Evolutionary conservation across 2,329 filamentous ascomycete genomes (phyloP), one percentile per base, ranked within the genome.

Genomic region (Pestalotiopsis sp.): DNA sequence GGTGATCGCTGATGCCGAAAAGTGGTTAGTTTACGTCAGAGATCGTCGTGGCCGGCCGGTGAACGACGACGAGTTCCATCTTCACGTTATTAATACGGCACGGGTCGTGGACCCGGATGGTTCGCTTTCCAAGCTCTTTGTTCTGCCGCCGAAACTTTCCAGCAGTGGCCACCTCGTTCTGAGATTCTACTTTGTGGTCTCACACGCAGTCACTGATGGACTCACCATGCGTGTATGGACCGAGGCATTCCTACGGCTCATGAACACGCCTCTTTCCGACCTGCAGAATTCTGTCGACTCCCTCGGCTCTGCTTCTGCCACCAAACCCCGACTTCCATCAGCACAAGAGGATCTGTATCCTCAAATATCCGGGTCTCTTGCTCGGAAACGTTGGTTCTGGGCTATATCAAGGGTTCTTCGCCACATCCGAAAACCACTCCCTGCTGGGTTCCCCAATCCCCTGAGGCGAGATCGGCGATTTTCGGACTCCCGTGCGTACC

Each of bases 331-430:
- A 31, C 73, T 75, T n/a, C 73, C 74, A 0, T 68, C 69, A 4
- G 68, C 74, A 0, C 74, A 75, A 64, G 74, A 75, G 61, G 74
- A 75, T 45, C 45, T 75, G 5, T 75, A 75, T 27, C 67, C 66
- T 5, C 72, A 70, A 0, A 69, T 75, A 13, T 60, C 69, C 7
- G 61, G 70, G 0, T 72, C 73, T 14, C 68, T 49, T 57, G 74
- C 73, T 14, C 71, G 69, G 17, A 67, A 61, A 11, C 69, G 74
- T 11, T 75, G 74, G 74, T 75, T 72, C 66, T 75, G 73, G 74
- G 70, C 70, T 5, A 70, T 75, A 14, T 74, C 74, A 1, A 66
- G 73, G n/a, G 64, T 74, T 1, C 70, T 75, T 2, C 72, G 73
- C 4, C 73, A 74, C 41, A 71, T 73, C 3, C 70, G 70, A 56